Evolutionary conservation across 106 monocot species (phyloP), one percentile per base, ranked within the genome.

Genomic region (Agapanthus africanus): DNA sequence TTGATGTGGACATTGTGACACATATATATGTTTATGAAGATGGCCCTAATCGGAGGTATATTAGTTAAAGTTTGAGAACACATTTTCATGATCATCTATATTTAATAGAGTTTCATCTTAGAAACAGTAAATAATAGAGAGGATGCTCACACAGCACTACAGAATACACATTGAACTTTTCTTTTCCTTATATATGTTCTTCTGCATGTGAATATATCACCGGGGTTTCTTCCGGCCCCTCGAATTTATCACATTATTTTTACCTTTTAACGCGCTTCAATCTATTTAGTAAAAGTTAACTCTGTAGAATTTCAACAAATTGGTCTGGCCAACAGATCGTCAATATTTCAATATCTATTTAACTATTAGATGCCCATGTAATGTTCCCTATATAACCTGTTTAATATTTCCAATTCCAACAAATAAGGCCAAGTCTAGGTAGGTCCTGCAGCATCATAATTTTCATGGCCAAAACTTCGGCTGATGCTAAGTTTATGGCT

Each of bases 1-100:
- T 93, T 62, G 93, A 93, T 76, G 88, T 95, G 66, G 95, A 95
- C 50, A 88, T 95, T 74, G 95, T 88, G 3, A 95, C 95, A 10
- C 95, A 86, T 63, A 74, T 95, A 63, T 34, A 86, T 65, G 77
- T 91, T 14, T 86, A 80, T 71, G 91, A 86, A 52, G 95, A 91
- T 77, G 86, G 91, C 34, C 84, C 88, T 73, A 78, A 86, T 27
- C 68, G 86, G 52, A 93, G 93, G 89, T 93, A 74, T 76, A 46
- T 65, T 16, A 23, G 9, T 35, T 7, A 40, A 40, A 30, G 5
- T 32, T 59, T 30, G 30, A 31, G 15, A 30, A 5, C 6, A 18
- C 16, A 11, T 18, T 47, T n/a, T 13, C 47, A 5, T 47, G n/a
- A 47, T 11, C 47, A 47, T 18, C 4, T 16, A 47, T 47, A 4